Evolutionary conservation across 257 asterid genomes (phyloP).

Genomic region (Solanum dulcamara): DNA sequence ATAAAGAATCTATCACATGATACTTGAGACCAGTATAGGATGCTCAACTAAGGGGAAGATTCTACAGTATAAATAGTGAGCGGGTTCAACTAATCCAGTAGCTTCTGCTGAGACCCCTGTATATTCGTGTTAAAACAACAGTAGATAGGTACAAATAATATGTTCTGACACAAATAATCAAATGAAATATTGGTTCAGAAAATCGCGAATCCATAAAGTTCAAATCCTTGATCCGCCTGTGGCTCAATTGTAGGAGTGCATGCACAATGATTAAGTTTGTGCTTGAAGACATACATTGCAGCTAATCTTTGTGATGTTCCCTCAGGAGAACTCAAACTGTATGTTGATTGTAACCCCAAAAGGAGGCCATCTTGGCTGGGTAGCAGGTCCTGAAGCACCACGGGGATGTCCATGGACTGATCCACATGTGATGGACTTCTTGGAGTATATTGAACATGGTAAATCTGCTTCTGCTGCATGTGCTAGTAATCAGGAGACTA

Average conservation of each 20-base stretch:
- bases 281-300: not conserved
- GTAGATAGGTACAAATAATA: not conserved
- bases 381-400: constrained; percentile 77
- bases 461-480: constrained; percentile 10
- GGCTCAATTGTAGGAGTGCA: not conserved
- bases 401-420: constrained; percentile 94
- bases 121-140: not conserved
- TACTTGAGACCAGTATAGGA: not conserved
- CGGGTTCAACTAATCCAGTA: not conserved
- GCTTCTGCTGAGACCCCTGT: not conserved
- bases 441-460: constrained; percentile 43
- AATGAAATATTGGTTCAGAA: not conserved
- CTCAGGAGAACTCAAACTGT: constrained; percentile 72
- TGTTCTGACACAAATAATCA: not conserved
- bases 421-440: constrained; percentile 81
- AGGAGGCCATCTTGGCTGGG: constrained; percentile 99
- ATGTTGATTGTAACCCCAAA: constrained; percentile 78
- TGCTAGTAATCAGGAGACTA: not conserved
- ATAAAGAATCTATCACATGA: not conserved
- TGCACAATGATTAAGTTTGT: not conserved
- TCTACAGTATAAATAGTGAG: not conserved
- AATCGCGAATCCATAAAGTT: not conserved
- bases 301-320: not conserved
- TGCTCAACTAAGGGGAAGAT: not conserved
- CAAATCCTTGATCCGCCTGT: not conserved